These are phyloP conservation scores for Cordyceps tenuipes DNA, from an alignment of 2,329 filamentous ascomycete genomes.

Conservation along the genomic window DNA sequence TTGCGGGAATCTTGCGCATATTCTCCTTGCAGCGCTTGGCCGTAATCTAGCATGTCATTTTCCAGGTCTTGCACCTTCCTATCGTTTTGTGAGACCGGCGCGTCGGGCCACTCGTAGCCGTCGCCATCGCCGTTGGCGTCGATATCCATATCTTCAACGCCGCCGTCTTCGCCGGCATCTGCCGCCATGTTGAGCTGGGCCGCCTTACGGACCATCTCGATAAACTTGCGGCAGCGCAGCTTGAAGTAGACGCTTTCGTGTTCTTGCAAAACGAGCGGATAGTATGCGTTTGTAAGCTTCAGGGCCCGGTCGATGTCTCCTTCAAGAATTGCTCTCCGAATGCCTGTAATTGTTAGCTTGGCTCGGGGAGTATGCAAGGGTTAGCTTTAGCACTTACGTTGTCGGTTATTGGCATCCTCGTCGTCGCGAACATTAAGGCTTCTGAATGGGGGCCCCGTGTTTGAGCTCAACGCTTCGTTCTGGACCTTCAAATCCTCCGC, in stretches of 20 bases:
- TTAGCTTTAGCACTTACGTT: slow-evolving; percentile 51
- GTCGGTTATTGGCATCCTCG: slow-evolving; percentile 75
- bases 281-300: slow-evolving; percentile 70
- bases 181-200: slow-evolving; percentile 52
- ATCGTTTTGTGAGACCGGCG: slow-evolving; percentile 13
- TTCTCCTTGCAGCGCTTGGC: slow-evolving; percentile 67
- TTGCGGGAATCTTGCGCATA: slow-evolving; percentile 63
- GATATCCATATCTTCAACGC: slow-evolving; percentile 44
- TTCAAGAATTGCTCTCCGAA: slow-evolving; percentile 77
- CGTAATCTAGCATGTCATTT: slow-evolving; percentile 66
- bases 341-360: slow-evolving; percentile 46
- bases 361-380: too few species aligned
- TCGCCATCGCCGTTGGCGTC: slow-evolving; percentile 45
- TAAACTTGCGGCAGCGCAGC: slow-evolving; percentile 81
- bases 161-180: slow-evolving; percentile 32
- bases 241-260: slow-evolving; percentile 84
- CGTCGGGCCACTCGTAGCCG: slow-evolving; percentile 45
- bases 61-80: slow-evolving; percentile 43
- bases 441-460: slow-evolving; percentile 42
- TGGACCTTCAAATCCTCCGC: slow-evolving; percentile 70
- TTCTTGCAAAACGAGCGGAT: slow-evolving; percentile 69
- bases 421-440: slow-evolving; percentile 68
- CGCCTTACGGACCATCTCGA: slow-evolving; percentile 81
- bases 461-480: slow-evolving; percentile 58
- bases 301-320: slow-evolving; percentile 88